Base-by-base conservation (phyloP, 2,329 filamentous ascomycete species). In the Aureobasidium pullulans region DNA sequence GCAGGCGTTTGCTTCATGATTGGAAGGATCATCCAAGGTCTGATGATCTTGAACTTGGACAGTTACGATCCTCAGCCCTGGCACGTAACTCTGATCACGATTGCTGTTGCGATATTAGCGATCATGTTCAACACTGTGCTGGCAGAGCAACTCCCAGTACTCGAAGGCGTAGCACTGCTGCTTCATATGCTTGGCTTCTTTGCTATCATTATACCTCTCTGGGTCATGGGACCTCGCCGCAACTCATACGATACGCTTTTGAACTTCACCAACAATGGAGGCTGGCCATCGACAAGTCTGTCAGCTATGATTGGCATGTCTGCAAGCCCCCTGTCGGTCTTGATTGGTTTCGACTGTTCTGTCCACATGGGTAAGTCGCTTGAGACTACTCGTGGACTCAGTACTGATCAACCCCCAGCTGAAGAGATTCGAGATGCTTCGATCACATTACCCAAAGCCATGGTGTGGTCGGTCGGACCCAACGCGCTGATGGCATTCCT, bases 11-110 rank as follows among this genome's bases (percentile, higher is more conserved):
- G 72, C 11, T 77, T 75, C 66, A 70, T 78, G 15, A 74, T 74
- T 6, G 77, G 73, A 2, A 74, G 70, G 4, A 73, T 76, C 42
- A 74, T 79, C 3, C 76, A 79, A 64, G 77, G 75, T 0, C 62
- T 80, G 4, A 70, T 77, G 11, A 70, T 75, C 19, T 65, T 80
- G 34, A 77, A 78, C 61, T 66, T 77, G 50, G 68, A 70, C 1
- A 66, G 65, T 2, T 79, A 79, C 61, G 63, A 62, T 11, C 70
- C 73, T 1, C 66, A 77, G 53, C 62, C 70, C 59, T 79, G 75
- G 75, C 75, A 79, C 59, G 73, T 71, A 3, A 77, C 76, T 2
- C 67, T 79, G 58, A 63, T 79, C 32, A 68, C 66, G 7, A 66
- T 70, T 39, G 68, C 61, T 5, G 60, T 69, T 11, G 58, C 64